Evolutionary conservation across 495 filamentous ascomycete species (phyloP), one percentile per base, ranked within the genome.

Genomic region (Thozetella sp.): DNA sequence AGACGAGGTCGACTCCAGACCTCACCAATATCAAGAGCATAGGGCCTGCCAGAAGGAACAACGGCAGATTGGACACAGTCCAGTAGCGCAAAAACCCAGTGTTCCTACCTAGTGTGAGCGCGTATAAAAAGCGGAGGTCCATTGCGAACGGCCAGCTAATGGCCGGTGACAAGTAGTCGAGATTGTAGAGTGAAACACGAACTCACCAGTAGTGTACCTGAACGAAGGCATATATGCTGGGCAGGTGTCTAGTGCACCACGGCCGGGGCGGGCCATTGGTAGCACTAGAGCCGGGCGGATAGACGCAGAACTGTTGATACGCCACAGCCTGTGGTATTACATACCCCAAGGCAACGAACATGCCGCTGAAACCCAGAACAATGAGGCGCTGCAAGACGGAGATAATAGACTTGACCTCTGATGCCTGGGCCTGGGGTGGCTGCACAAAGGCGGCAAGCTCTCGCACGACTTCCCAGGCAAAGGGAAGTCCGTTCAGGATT

Each of bases 141-240:
- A 34, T 17, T 53, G 27, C 15, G 13, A 40, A 37, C 9, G 24
- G 55, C 22, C 45, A 22, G 55, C 25, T 54, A 53, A 17, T 59
- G 23, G 34, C 17, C 12, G 24, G 56, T 20, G 20, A 19, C 27
- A 20, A 66, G 63, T 55, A 43, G 22, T 9, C n/a, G 34, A 54
- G 23, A 54, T 2, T 26, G 22, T 26, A 30, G 22, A 30, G 9
- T 15, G 22, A 19, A 27, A 6, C 52, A 55, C 56, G 6, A n/a
- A 65, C 84, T 63, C 84, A 96, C 95, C 96, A 99, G 71, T 99
- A 97, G 55, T 90, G 78, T 43, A 74, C 77, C 67, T 99, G 96
- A 13, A 97, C 96, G 79, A 88, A 99, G 22, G 85, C 77, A 72
- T 96, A 99, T 43, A 98, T 91, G 71, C 92, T 97, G 17, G 96